Base-by-base conservation (phyloP, 306 rosid genomes). In the Malus asiatica region DNA sequence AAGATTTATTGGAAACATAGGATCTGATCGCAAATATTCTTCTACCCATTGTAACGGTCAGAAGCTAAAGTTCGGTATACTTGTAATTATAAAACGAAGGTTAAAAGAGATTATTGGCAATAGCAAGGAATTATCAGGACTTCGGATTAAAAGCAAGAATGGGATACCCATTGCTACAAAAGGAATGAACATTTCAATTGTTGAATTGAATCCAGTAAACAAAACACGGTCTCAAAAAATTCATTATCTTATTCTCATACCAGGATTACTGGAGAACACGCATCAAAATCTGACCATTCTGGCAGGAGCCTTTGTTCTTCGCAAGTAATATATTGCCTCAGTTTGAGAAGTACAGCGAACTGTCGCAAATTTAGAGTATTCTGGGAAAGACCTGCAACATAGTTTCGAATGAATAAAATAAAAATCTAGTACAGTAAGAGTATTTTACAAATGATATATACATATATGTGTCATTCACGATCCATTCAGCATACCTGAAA, bases 291-390 rank as follows among this genome's bases (percentile, higher is more conserved):
- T 83, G 88, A 83, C 42, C 81, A 83, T 92, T 90, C 11, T 30
- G 84, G 80, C 96, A 88, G 77, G 78, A 86, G 27, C 88, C 85
- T 61, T 85, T 84, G 86, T 89, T 96, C 86, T 88, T 92, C 22
- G 76, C 8, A 25, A 96, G 85, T 74, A 82, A 87, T 40, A 89
- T 90, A 72, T 86, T 44, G 99, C 99, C 78, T 90, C 85, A 15
- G 69, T 82, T 79, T 82, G 84, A 8, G 93, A 84, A 5, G 46
- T 84, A 79, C 83, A 89, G 29, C 81, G 84, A 32, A 90, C 86
- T 0, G 85, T 84, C 1, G 87, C 98, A 87, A 84, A 29, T 79
- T 66, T 92, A 38, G 46, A 7, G 42, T 90, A 79, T 1, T 79
- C 91, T 3, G 76, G 78, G 48, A 22, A 68, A 42, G 66, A 65